A percentile compares a stretch with the other conserved stretches of the same genome.
Evolutionary conservation across 2,329 filamentous ascomycete genomes (phyloP).

Genomic region (Raffaelea arxii): DNA sequence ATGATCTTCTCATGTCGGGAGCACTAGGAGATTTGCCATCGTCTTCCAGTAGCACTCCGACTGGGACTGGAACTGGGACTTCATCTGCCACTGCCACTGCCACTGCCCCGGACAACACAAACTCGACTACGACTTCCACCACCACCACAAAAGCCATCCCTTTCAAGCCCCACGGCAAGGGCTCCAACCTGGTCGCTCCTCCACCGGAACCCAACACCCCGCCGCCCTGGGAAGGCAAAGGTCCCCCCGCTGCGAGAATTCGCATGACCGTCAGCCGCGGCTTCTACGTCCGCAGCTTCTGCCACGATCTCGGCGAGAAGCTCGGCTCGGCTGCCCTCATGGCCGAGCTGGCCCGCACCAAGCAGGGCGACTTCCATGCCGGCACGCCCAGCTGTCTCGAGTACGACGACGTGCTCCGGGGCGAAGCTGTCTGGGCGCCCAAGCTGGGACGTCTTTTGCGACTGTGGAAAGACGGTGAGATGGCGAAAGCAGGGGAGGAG

Average conservation of each 20-base stretch:
- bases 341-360: conserved; percentile 69
- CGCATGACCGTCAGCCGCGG: conserved; percentile 90
- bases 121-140: not conserved
- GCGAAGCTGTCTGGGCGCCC: conserved; percentile 75
- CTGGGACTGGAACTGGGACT: not conserved
- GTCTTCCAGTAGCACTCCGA: conserved; percentile 5
- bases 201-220: conserved; percentile 36
- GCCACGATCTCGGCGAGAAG: conserved; percentile 80
- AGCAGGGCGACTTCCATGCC: conserved; percentile 73
- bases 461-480: conserved; percentile 15
- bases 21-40: conserved; percentile 43
- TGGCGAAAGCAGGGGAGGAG: conserved; percentile 4
- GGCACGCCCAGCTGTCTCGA: conserved; percentile 64
- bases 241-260: conserved; percentile 68
- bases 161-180: conserved; percentile 22
- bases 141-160: not conserved
- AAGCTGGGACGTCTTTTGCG: conserved; percentile 51
- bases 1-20: conserved; percentile 46
- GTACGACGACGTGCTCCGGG: conserved; percentile 64
- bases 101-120: not conserved
- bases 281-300: conserved; percentile 92
- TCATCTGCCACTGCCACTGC: not conserved
- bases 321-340: conserved; percentile 77
- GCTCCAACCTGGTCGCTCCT: conserved; percentile 44
- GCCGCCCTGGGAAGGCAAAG: conserved; percentile 49